Conservation (phyloP, 805 yeast genomes). For the Candida verbasci region DNA sequence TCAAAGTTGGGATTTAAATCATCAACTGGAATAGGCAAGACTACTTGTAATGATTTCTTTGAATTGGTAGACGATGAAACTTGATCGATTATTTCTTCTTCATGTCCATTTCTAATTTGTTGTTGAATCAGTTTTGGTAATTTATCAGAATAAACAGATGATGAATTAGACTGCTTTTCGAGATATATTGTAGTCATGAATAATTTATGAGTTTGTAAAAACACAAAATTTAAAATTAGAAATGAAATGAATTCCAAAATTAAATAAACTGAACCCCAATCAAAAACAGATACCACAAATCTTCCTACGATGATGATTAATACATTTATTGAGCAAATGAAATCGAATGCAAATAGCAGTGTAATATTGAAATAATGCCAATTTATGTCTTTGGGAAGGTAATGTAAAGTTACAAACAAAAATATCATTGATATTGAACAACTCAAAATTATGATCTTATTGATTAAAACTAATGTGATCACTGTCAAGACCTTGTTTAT, state of each 20-base stretch:
- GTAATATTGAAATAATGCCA: constrained; percentile 3
- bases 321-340: not conserved
- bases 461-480: not conserved
- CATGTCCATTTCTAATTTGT: not conserved
- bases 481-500: not conserved
- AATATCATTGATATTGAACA: not conserved
- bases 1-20: not conserved
- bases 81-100: constrained; percentile 1
- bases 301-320: not conserved
- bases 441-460: not conserved
- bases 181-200: not conserved
- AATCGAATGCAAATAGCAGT: not conserved
- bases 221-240: constrained; percentile 1
- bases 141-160: constrained; percentile 4
- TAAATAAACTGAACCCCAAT: not conserved
- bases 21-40: not conserved
- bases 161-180: not conserved
- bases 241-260: constrained; percentile 1
- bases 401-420: not conserved
- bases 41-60: not conserved
- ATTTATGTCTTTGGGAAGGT: not conserved
- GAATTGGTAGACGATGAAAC: not conserved
- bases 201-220: constrained; percentile 3
- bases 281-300: not conserved
- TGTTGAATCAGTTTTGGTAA: constrained; percentile 2